Base-by-base conservation (phyloP, 768 basidiomycete genomes). In the Collybiopsis confluens region DNA sequence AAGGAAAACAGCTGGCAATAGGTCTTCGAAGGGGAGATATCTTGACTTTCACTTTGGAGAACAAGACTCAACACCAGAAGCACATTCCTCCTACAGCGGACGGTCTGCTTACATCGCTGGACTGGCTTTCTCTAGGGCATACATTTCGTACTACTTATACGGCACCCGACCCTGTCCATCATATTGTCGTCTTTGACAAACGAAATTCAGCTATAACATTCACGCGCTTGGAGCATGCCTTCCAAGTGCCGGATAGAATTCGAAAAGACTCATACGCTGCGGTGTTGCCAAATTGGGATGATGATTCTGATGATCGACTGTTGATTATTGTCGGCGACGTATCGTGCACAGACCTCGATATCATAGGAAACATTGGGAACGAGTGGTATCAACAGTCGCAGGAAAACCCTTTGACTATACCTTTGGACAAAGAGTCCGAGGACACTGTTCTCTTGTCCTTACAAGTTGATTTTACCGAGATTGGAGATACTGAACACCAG, bases 1-100 rank as follows among this genome's bases (percentile, higher is more conserved):
- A 90, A 65, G 90, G 90, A 42, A 92, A 90, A 63, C 90, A 92
- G 53, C 73, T 92, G 38, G 88, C 88, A 1, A 78, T 92, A 43
- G 90, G 86, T 21, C 68, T 90, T 15, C 79, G 79, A 58, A 76
- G 74, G 18, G 89, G 90, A 2, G 85, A 86, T 51, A 83, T 92
- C 36, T 64, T 88, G 38, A 83, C 87, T 0, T 91, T 82, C 63
- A 74, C 78, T 36, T 75, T 85, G 21, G 72, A 72, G 10, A 80
- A 81, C 52, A 80, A 80, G 9, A 68, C 77, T 4, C 68, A 71
- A 2, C 73, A 75, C 5, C 81, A 88, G 61, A 81, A 76, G 46
- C 78, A 82, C 58, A 73, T 90, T 35, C 86, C 89, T 18, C 76
- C 82, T 1, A 77, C 83, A 0, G 69, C 76, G 11, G 69, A 73